phyloP scores from a whole-genome alignment of 2,329 filamentous ascomycete species.

The Alternaria gaisen region DNA sequence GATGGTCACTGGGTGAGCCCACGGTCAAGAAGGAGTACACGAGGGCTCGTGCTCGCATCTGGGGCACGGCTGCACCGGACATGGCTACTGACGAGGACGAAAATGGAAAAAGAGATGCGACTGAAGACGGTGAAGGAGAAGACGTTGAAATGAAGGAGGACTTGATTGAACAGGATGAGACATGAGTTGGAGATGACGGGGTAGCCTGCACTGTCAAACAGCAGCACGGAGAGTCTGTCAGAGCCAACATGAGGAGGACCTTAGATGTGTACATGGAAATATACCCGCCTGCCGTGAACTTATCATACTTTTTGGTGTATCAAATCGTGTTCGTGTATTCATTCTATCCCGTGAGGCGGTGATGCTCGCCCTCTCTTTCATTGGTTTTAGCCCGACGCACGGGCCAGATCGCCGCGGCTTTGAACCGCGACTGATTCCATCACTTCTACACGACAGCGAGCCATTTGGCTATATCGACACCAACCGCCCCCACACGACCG shows the following conservation, averaged over 20 bases:
- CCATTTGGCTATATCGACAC: conserved; percentile 27
- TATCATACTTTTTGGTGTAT: neutral
- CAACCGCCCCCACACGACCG: neutral
- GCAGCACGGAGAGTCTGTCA: neutral
- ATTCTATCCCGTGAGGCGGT: neutral
- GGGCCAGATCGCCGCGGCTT: conserved; percentile 17
- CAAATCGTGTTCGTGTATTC: neutral
- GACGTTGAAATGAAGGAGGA: neutral
- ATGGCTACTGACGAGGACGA: neutral
- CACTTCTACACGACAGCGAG: conserved; percentile 30
- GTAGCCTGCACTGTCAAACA: neutral
- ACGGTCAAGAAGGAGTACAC: conserved; percentile 27
- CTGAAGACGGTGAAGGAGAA: neutral
- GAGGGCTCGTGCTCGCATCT: conserved; percentile 14
- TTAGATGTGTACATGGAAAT: neutral
- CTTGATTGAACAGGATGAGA: neutral
- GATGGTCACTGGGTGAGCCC: conserved; percentile 20
- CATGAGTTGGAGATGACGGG: neutral
- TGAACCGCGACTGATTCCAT: conserved; percentile 20
- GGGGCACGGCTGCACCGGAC: conserved; percentile 5
- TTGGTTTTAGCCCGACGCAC: conserved; percentile 10
- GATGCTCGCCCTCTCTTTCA: conserved; percentile 1
- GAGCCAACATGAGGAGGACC: neutral
- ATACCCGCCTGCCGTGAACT: neutral
- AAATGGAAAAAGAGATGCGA: neutral